These are phyloP conservation scores for Cryptomeria japonica DNA, from an alignment of 75 land plant genomes.

Conservation along the genomic window DNA sequence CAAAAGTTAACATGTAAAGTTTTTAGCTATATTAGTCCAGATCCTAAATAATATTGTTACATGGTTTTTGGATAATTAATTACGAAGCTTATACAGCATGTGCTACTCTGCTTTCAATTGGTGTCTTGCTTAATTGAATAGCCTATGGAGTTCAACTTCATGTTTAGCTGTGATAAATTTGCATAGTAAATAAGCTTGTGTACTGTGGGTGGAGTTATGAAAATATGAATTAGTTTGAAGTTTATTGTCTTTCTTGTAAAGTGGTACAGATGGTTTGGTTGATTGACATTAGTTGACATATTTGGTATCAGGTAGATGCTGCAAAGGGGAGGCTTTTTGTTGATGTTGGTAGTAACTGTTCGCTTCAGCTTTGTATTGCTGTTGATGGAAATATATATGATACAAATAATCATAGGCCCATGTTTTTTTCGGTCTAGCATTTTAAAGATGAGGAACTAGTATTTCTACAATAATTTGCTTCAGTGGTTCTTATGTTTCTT, in stretches of 20 bases:
- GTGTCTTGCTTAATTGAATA: neutral
- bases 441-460: slow-evolving; percentile 4
- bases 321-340: slow-evolving; percentile 69
- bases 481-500: slow-evolving; percentile 1
- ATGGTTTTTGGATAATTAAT: neutral
- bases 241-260: neutral
- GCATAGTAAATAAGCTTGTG: neutral
- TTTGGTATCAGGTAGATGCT: slow-evolving; percentile 54
- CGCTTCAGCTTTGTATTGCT: neutral
- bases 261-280: neutral
- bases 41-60: neutral
- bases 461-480: neutral
- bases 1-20: neutral
- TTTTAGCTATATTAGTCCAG: neutral
- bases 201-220: neutral
- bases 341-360: slow-evolving; percentile 75
- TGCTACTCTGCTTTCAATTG: neutral
- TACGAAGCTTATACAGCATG: no score
- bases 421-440: neutral
- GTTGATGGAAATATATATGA: neutral
- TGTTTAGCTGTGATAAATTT: neutral
- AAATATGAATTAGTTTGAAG: neutral
- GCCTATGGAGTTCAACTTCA: neutral
- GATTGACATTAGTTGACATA: neutral
- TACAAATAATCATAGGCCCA: neutral